These are phyloP conservation scores for Verticillium tricorpus DNA, from an alignment of 2,329 filamentous ascomycete species.

Conservation along the genomic window DNA sequence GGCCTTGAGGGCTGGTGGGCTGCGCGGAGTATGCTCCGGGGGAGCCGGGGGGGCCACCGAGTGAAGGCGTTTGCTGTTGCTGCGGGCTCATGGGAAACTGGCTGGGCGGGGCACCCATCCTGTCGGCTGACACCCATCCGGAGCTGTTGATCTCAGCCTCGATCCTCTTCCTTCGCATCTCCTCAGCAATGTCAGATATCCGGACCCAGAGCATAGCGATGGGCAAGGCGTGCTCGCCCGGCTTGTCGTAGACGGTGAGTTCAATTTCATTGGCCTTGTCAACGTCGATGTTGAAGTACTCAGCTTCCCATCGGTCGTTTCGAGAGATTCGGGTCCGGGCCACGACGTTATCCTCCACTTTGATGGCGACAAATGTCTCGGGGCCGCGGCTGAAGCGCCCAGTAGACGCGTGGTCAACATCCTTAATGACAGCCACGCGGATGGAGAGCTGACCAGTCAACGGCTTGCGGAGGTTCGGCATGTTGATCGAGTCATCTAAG, in stretches of 20 bases:
- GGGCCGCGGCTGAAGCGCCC: slow-evolving; percentile 83
- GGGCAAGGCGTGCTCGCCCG: slow-evolving; percentile 82
- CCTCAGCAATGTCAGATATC: slow-evolving; percentile 94
- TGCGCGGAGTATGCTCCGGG: slow-evolving; percentile 32
- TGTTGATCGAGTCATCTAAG: slow-evolving; percentile 91
- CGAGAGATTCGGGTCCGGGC: slow-evolving; percentile 81
- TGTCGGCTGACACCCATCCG: slow-evolving; percentile 95
- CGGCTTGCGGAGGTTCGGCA: slow-evolving; percentile 93
- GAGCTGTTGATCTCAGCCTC: slow-evolving; percentile 92
- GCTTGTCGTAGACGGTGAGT: slow-evolving; percentile 95
- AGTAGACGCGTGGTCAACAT: slow-evolving; percentile 88
- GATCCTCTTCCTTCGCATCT: slow-evolving; percentile 95
- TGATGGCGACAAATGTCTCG: slow-evolving; percentile 93
- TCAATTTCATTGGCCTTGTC: slow-evolving; percentile 99
- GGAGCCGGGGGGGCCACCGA: slow-evolving; percentile 39
- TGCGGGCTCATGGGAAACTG: slow-evolving; percentile 57
- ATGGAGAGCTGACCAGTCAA: slow-evolving; percentile 86
- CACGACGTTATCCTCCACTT: slow-evolving; percentile 91
- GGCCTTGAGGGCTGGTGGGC: slow-evolving; percentile 18
- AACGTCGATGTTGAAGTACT: slow-evolving; percentile 87
- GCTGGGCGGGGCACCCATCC: slow-evolving; percentile 67
- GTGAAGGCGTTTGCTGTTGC: slow-evolving; percentile 29
- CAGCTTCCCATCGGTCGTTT: slow-evolving; percentile 86
- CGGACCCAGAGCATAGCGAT: slow-evolving; percentile 95
- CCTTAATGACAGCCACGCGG: slow-evolving; percentile 81